phyloP scores from a whole-genome alignment of 768 basidiomycete genomes.

The Chlorophyllum brunneum region DNA sequence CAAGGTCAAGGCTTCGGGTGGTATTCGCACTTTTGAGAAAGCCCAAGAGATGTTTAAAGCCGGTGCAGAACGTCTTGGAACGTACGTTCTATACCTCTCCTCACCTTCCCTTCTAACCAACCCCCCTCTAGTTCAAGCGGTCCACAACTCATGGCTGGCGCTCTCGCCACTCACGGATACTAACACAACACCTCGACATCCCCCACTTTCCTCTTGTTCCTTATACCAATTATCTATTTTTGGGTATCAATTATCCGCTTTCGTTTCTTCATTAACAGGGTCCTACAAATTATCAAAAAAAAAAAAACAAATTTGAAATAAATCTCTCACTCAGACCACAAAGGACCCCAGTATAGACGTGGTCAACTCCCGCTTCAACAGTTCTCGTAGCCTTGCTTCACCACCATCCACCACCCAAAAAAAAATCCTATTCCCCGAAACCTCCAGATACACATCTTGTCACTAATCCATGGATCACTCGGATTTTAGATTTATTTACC shows the following conservation, averaged over 20 bases:
- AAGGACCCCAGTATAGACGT: no score
- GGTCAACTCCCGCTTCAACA: no score
- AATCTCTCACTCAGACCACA: no score
- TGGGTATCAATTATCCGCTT: not conserved
- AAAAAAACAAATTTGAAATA: no score
- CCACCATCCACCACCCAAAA: no score
- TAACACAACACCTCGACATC: not conserved
- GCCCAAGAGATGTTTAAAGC: constrained; percentile 44
- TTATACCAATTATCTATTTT: not conserved
- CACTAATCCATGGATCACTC: no score
- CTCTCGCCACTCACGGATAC: constrained; percentile 5
- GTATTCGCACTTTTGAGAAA: constrained; percentile 42
- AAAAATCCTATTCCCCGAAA: no score
- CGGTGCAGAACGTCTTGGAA: constrained; percentile 51
- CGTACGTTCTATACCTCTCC: constrained; percentile 29
- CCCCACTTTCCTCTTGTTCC: not conserved
- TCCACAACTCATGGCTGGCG: constrained; percentile 8
- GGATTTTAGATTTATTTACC: no score
- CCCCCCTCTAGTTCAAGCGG: constrained; percentile 1
- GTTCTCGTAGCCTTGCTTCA: no score
- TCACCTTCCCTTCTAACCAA: not conserved
- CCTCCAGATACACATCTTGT: no score
- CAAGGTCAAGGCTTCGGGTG: constrained; percentile 50
- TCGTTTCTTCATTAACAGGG: no score
- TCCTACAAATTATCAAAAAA: no score